Conservation (phyloP, 176 grass and related monocot species). For the Panicum miliaceum region DNA sequence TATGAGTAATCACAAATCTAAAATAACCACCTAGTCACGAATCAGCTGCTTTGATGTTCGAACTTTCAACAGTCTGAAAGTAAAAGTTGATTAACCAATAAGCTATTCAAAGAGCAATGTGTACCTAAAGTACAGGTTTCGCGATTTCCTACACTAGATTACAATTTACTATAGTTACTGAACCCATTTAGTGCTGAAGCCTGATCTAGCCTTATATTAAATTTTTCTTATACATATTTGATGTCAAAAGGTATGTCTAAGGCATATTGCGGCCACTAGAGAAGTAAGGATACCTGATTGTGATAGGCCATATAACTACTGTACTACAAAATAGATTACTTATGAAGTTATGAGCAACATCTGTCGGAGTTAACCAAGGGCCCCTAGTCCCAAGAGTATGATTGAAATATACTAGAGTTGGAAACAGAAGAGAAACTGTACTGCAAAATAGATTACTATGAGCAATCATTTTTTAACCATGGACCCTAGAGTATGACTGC, state of each 20-base stretch:
- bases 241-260: background rate
- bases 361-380: background rate
- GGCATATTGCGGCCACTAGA: background rate
- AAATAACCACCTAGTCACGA: background rate
- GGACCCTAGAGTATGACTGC: background rate
- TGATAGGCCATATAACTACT: background rate
- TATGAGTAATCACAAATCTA: background rate
- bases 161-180: background rate
- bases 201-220: background rate
- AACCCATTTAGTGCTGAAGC: background rate
- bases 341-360: background rate
- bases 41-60: background rate
- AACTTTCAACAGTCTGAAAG: background rate
- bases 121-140: background rate
- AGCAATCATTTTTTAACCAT: background rate
- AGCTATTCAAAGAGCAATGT: conserved; percentile 5
- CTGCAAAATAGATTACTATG: background rate
- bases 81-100: background rate
- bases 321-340: background rate
- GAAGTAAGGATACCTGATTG: too few relatives aligned
- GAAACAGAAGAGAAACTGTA: background rate
- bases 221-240: background rate
- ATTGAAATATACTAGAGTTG: background rate
- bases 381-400: background rate
- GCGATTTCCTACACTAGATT: background rate